Base-by-base conservation (phyloP, 441 rosid genomes). In the Capsella rubella region DNA sequence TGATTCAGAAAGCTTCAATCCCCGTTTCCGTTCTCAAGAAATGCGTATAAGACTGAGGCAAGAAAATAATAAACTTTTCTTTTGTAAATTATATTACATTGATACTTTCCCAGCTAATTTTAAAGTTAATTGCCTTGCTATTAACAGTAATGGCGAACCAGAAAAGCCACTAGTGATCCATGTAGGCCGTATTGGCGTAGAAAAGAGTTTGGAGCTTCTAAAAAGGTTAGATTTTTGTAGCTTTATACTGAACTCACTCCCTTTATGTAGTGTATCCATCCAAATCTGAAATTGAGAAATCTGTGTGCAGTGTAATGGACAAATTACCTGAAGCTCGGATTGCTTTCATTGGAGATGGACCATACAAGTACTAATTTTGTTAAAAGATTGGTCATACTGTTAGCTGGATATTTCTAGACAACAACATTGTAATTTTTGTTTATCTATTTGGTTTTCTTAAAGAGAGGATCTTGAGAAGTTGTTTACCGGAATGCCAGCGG, bases 301-400 rank as follows among this genome's bases (percentile, higher is more conserved):
- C 8, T 61, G 69, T 76, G 55, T 70, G 76, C 94, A 95, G 99
- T 18, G 91, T 90, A 64, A 92, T 95, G 99, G 97, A 95, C 55
- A 82, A 91, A 81, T 87, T 95, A 58, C 99, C 99, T 7, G 87
- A 86, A 39, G 95, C 93, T 46, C 86, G 97, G 69, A 89, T 95
- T 81, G 99, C 99, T 69, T 87, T 92, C 53, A 82, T 95, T 28
- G 99, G 97, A 70, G 99, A 95, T 72, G 99, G 99, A 13, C 99
- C 99, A 5, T 90, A 88, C 74, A 89, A 91, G 99, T 94, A 89
- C 69, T 60, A 60, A n/a, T 31, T 16, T 67, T 45, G 15, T 27
- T 46, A n/a, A 15, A 15, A 56, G 18, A 51, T 25, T 25, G 4
- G 21, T 16, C 64, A 67, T 66, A 75, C 14, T 45, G 2, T n/a